These are phyloP conservation scores for Cyberlindnera xylosilytica DNA, from an alignment of 805 yeast genomes.

Conservation along the genomic window DNA sequence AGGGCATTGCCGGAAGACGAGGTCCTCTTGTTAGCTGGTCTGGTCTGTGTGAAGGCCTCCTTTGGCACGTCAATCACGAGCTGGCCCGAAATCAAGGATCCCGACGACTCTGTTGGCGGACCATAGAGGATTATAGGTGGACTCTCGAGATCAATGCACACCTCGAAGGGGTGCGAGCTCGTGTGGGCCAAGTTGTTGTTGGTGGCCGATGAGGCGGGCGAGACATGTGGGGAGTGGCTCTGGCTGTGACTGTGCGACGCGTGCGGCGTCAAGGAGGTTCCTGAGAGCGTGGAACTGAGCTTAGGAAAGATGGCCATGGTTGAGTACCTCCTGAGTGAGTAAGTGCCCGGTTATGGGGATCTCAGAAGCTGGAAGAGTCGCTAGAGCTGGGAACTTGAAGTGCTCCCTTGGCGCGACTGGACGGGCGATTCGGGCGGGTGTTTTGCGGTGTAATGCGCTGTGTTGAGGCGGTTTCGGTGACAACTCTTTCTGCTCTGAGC, in stretches of 20 bases:
- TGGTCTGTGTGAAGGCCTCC: slow-evolving; percentile 24
- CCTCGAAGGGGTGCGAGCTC: slow-evolving; percentile 37
- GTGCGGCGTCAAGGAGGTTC: slow-evolving; percentile 5
- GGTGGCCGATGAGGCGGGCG: neutral
- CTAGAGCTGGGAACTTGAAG: no score
- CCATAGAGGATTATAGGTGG: slow-evolving; percentile 93
- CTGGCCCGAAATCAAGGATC: slow-evolving; percentile 82
- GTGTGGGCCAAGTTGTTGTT: slow-evolving; percentile 22
- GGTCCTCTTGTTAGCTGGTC: slow-evolving; percentile 20
- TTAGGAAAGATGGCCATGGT: slow-evolving; percentile 25
- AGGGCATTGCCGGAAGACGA: slow-evolving; percentile 12
- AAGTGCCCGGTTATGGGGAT: no score
- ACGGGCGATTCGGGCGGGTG: no score
- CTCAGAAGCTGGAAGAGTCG: no score
- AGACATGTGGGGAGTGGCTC: slow-evolving; percentile 1
- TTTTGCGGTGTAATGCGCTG: no score
- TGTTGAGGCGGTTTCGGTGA: no score
- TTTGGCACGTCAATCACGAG: slow-evolving; percentile 53
- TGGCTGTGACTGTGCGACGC: slow-evolving; percentile 5
- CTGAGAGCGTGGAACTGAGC: slow-evolving; percentile 23
- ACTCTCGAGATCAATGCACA: slow-evolving; percentile 70
- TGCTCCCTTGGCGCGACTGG: no score
- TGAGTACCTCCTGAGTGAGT: no score
- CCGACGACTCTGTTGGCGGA: slow-evolving; percentile 69
- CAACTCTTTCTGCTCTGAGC: no score